phyloP scores from a whole-genome alignment of 2,329 filamentous ascomycete species.

The Bipolaris victoriae region DNA sequence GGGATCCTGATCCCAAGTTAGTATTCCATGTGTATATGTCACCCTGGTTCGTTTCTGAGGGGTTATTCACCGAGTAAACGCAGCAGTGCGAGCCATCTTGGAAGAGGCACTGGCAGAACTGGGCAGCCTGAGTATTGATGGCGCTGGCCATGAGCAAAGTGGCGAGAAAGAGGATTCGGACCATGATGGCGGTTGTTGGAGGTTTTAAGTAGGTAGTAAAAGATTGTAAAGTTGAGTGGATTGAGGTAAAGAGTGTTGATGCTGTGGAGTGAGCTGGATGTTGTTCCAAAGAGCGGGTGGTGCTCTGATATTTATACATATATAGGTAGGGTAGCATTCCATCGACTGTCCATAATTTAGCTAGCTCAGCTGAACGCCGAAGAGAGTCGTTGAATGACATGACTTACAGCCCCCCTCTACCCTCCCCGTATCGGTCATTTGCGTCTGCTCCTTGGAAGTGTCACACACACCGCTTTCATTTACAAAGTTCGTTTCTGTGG shows the following conservation, averaged over 20 bases:
- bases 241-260: neutral
- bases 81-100: slow-evolving; percentile 9
- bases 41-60: neutral
- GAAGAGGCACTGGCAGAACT: slow-evolving; percentile 11
- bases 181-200: slow-evolving; percentile 5
- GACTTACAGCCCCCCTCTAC: too few species aligned
- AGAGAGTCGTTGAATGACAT: too few species aligned
- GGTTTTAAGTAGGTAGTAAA: neutral
- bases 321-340: neutral
- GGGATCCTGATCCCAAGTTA: slow-evolving; percentile 1
- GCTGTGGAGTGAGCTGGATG: neutral
- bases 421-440: too few species aligned
- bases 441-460: too few species aligned
- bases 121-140: slow-evolving; percentile 6
- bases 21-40: neutral
- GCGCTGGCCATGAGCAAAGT: slow-evolving; percentile 6
- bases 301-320: neutral
- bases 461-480: too few species aligned
- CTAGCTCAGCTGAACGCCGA: neutral
- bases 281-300: neutral
- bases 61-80: slow-evolving; percentile 3
- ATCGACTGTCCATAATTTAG: neutral
- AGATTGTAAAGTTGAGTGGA: neutral
- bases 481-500: too few species aligned
- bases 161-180: slow-evolving; percentile 7